Evolutionary conservation across 2,329 filamentous ascomycete species (phyloP), one percentile per base, ranked within the genome.

Genomic region (Aspergillus sojae): DNA sequence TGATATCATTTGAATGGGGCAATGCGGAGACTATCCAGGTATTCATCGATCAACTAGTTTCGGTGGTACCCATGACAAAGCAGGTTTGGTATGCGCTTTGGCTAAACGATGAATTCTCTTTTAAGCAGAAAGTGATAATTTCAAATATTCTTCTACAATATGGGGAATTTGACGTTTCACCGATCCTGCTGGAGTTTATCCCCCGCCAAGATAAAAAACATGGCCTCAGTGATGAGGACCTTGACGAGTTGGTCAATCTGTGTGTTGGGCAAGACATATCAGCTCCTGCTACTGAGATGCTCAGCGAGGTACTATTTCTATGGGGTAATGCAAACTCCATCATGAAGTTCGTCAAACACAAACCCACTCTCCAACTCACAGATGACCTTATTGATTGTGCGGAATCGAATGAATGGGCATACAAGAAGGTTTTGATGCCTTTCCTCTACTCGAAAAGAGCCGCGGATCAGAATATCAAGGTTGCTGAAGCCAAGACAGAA

Each of bases 21-120:
- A 1, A 39, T 39, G 5, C 5, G 2, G 0, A 1, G 6, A 19
- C 1, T 7, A 19, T 39, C 16, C 0, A 0, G 16, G 16, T 4
- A 19, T 19, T 19, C 14, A 41, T 41, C 16, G 3, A 41, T 19
- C 16, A 3, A 9, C 16, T 41, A 6, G 5, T 6, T 41, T 41
- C 16, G 1, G 5, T 6, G 2, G 6, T 41, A 41, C 16, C 36
- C 0, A 41, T 19, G 5, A 19, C 16, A 19, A 0, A 41, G 36
- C 3, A 41, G 6, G 16, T 19, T 41, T 41, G 36, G 36, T 0
- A 41, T 41, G 36, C 36, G 6, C 36, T 41, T 41, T 41, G 36
- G 36, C 11, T 2, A 36, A 36, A 16, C 1, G 36, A 41, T 19
- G 6, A 1, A 6, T 19, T 16, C 2, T 23, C 23, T 23, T 23